Evolutionary conservation across 306 rosid species (phyloP).

Genomic region (Trifolium dubium): DNA sequence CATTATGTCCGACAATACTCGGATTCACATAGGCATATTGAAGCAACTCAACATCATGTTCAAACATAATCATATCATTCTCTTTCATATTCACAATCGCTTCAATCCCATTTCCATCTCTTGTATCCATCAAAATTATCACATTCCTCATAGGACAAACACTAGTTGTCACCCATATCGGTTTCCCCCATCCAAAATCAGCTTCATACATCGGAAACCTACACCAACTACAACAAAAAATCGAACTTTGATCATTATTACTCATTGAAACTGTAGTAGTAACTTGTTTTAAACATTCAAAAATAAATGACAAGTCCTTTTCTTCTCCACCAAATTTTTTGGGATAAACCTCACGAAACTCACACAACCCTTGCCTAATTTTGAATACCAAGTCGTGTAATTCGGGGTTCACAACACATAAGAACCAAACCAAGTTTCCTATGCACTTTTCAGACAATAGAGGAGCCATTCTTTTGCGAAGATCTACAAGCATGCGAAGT

Average conservation of each 20-base stretch:
- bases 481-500: background rate
- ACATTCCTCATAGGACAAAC: constrained; percentile 8
- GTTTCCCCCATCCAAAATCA: constrained; percentile 61
- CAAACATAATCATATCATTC: constrained; percentile 44
- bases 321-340: constrained; percentile 4
- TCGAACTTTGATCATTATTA: background rate
- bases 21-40: constrained; percentile 36
- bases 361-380: constrained; percentile 22
- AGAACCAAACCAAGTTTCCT: background rate
- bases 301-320: constrained; percentile 13
- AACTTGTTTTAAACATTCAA: constrained; percentile 7
- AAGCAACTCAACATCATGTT: constrained; percentile 38
- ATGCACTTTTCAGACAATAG: background rate
- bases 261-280: no score
- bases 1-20: background rate
- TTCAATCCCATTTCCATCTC: constrained; percentile 50
- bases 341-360: background rate
- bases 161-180: constrained; percentile 45
- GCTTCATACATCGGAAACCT: constrained; percentile 9
- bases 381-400: constrained; percentile 35
- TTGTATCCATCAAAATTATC: constrained; percentile 47
- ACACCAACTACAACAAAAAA: constrained; percentile 47
- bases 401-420: background rate
- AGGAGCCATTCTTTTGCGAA: background rate
- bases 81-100: constrained; percentile 45